These are phyloP conservation scores for Crithidia brevicula DNA, from an alignment of 208 protist genomes.

Conservation along the genomic window DNA sequence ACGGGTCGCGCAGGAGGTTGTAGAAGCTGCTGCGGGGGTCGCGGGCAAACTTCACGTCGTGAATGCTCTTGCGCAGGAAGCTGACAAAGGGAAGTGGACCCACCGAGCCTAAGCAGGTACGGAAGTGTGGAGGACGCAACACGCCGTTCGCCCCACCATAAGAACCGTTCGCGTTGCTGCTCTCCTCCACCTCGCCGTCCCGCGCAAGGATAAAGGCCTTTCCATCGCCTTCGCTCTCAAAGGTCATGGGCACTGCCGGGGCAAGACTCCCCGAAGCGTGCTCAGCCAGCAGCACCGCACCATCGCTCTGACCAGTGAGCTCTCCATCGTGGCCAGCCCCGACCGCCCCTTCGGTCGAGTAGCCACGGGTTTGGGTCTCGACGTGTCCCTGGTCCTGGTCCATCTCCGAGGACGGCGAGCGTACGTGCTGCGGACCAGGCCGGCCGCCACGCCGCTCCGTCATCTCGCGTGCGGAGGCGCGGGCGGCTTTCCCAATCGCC, in stretches of 20 bases:
- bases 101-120: constrained; percentile 5
- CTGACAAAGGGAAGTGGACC: constrained; percentile 75
- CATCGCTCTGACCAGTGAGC: background rate
- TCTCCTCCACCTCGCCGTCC: background rate
- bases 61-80: constrained; percentile 62
- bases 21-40: constrained; percentile 63
- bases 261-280: constrained; percentile 15
- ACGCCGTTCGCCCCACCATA: background rate
- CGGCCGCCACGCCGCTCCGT: background rate
- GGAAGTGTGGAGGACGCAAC: background rate
- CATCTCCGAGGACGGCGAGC: constrained; percentile 6
- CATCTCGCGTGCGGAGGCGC: background rate
- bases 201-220: background rate
- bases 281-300: background rate
- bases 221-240: background rate
- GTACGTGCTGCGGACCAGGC: background rate
- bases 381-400: constrained; percentile 9
- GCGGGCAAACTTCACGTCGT: constrained; percentile 61
- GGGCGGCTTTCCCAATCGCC: background rate
- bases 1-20: constrained; percentile 62
- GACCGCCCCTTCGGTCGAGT: background rate
- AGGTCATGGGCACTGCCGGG: background rate
- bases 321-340: background rate
- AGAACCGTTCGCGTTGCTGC: background rate
- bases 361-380: background rate